Percentiles rank a stretch among this genome's conserved stretches.
Evolutionary conservation across 2,329 filamentous ascomycete genomes (phyloP).

Genomic region (Monosporascus sp.): DNA sequence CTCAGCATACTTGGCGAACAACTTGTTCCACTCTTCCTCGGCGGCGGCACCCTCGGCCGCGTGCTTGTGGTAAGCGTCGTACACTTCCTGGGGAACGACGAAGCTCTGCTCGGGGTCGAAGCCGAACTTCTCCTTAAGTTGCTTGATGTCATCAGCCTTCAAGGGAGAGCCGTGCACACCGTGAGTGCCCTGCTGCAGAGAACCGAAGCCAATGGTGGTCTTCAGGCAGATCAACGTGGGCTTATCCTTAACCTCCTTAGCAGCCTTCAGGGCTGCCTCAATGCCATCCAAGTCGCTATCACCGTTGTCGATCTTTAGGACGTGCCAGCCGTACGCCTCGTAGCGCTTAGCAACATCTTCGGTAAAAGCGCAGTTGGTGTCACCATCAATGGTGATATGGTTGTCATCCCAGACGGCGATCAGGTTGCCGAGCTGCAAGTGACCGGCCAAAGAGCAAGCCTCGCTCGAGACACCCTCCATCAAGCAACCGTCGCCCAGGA

Average conservation of each 20-base stretch:
- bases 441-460: constrained; percentile 86
- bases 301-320: constrained; percentile 76
- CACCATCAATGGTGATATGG: constrained; percentile 91
- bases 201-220: constrained; percentile 96
- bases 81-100: constrained; percentile 88
- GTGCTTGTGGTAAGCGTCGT: constrained; percentile 84
- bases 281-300: constrained; percentile 84
- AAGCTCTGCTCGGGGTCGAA: constrained; percentile 95
- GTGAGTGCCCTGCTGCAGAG: constrained; percentile 85
- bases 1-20: constrained; percentile 79
- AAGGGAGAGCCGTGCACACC: constrained; percentile 95
- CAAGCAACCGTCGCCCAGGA: constrained; percentile 97
- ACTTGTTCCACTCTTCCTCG: constrained; percentile 92
- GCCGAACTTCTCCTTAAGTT: constrained; percentile 91
- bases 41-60: constrained; percentile 78
- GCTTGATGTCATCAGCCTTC: constrained; percentile 89
- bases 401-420: constrained; percentile 98
- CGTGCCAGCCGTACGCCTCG: constrained; percentile 96
- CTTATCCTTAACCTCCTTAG: constrained; percentile 88
- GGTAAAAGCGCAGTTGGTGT: constrained; percentile 94
- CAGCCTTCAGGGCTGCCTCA: constrained; percentile 80
- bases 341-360: constrained; percentile 95
- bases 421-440: constrained; percentile 96
- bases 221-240: constrained; percentile 93
- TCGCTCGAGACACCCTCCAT: constrained; percentile 97